Evolutionary conservation across 768 basidiomycete genomes (phyloP).

Genomic region (Lactarius trivialis): DNA sequence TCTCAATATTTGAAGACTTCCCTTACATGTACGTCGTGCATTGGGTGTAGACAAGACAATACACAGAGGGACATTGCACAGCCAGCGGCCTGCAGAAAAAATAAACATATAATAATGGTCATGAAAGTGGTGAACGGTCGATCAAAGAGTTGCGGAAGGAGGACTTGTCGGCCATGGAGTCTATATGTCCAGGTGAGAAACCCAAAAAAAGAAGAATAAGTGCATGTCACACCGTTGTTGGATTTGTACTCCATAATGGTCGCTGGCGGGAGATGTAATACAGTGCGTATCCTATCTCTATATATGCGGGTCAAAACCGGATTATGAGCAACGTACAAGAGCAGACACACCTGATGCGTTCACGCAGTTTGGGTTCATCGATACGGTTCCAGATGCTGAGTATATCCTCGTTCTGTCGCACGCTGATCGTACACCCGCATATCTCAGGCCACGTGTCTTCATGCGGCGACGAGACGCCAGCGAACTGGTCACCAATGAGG

Average conservation of each 20-base stretch:
- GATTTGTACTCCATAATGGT: slow-evolving; percentile 95
- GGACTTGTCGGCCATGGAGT: slow-evolving; percentile 85
- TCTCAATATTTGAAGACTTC: neutral
- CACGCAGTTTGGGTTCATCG: slow-evolving; percentile 71
- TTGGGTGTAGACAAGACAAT: slow-evolving; percentile 17
- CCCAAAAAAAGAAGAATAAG: neutral
- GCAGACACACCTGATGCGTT: slow-evolving; percentile 68
- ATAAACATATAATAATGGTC: slow-evolving; percentile 14
- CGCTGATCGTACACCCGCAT: slow-evolving; percentile 92
- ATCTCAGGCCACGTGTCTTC: slow-evolving; percentile 69
- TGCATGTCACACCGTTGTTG: slow-evolving; percentile 60
- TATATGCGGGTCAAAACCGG: slow-evolving; percentile 6
- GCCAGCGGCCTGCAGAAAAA: neutral
- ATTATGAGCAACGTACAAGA: neutral
- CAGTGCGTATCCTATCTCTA: slow-evolving; percentile 74
- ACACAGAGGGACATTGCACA: slow-evolving; percentile 8
- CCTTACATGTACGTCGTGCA: slow-evolving; percentile 12
- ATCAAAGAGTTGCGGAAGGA: slow-evolving; percentile 50
- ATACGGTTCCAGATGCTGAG: slow-evolving; percentile 87
- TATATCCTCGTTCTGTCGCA: slow-evolving; percentile 90
- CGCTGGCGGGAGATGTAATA: slow-evolving; percentile 66
- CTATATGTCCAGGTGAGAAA: slow-evolving; percentile 33
- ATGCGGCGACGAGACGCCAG: slow-evolving; percentile 47
- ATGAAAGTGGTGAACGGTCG: slow-evolving; percentile 32
- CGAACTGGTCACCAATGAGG: slow-evolving; percentile 86